Conservation (phyloP, 2,329 filamentous ascomycete species). For the Fusarium sp. region DNA sequence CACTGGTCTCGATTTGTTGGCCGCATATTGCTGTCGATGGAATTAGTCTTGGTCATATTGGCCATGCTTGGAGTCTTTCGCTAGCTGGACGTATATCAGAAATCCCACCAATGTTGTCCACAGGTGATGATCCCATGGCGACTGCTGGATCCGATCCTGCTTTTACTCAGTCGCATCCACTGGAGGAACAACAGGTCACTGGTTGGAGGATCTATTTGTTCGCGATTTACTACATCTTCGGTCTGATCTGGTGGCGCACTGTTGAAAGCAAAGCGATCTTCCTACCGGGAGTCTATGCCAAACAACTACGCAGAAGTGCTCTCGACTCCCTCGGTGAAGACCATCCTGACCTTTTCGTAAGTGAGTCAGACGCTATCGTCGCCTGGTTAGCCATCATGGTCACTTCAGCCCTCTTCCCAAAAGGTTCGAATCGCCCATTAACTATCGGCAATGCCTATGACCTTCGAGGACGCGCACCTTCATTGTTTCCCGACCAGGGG, state of each 20-base stretch:
- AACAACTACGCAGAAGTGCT: not conserved
- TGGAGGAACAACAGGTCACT: not conserved
- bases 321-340: not conserved
- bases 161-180: not conserved
- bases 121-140: constrained; percentile 13
- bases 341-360: not conserved
- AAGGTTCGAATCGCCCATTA: not conserved
- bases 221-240: constrained; percentile 1
- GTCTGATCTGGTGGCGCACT: not conserved
- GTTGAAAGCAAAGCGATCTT: constrained; percentile 10
- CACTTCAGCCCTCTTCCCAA: not conserved
- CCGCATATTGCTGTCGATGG: constrained; percentile 13
- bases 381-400: constrained; percentile 2
- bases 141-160: not conserved
- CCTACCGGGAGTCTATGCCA: not conserved
- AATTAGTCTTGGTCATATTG: constrained; percentile 3
- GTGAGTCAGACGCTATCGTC: constrained; percentile 3
- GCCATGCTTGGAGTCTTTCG: constrained; percentile 14
- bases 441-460: constrained; percentile 10
- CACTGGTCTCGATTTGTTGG: constrained; percentile 25
- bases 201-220: constrained; percentile 1
- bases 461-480: constrained; percentile 5
- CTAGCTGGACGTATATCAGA: not conserved
- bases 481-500: constrained; percentile 2
- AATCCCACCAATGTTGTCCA: constrained; percentile 1